phyloP scores from a whole-genome alignment of 225 moss, liverwort and hornwort species.

The Marchantia polymorpha region DNA sequence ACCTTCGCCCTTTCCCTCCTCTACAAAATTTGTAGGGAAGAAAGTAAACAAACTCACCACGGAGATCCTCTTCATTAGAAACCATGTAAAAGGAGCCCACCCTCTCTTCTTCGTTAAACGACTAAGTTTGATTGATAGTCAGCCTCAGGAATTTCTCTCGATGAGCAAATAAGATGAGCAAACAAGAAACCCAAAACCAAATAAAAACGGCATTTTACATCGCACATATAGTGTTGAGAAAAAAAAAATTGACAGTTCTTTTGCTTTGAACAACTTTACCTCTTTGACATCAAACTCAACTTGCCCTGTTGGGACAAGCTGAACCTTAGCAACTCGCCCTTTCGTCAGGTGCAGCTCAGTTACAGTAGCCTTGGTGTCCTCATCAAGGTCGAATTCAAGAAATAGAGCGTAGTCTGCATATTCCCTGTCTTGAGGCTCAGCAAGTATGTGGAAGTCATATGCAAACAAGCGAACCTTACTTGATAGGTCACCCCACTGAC shows the following conservation, averaged over 20 bases:
- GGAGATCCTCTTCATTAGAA: too few species aligned
- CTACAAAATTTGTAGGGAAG: background rate
- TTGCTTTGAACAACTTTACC: slow-evolving; percentile 39
- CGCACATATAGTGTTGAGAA: background rate
- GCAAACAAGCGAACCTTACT: slow-evolving; percentile 45
- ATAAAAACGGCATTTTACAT: background rate
- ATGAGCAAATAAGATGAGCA: too few species aligned
- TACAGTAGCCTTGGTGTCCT: slow-evolving; percentile 38
- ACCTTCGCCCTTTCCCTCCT: background rate
- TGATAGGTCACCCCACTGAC: slow-evolving; percentile 55
- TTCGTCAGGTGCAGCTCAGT: slow-evolving; percentile 58
- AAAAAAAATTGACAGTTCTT: background rate
- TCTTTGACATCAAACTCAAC: slow-evolving; percentile 52
- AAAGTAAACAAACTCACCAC: too few species aligned
- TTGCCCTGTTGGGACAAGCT: slow-evolving; percentile 54
- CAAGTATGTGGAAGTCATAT: slow-evolving; percentile 57
- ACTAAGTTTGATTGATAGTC: too few species aligned
- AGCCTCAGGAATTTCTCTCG: too few species aligned
- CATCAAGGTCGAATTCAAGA: slow-evolving; percentile 62
- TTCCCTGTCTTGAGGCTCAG: slow-evolving; percentile 64
- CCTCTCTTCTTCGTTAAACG: too few species aligned
- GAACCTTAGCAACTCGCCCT: slow-evolving; percentile 55
- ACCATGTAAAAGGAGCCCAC: too few species aligned
- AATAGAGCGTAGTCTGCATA: slow-evolving; percentile 85
- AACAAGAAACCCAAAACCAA: too few species aligned